Evolutionary conservation across 1,284 basidiomycete genomes (phyloP), one percentile per base, ranked within the genome.

Genomic region (Tranzscheliella williamsii): DNA sequence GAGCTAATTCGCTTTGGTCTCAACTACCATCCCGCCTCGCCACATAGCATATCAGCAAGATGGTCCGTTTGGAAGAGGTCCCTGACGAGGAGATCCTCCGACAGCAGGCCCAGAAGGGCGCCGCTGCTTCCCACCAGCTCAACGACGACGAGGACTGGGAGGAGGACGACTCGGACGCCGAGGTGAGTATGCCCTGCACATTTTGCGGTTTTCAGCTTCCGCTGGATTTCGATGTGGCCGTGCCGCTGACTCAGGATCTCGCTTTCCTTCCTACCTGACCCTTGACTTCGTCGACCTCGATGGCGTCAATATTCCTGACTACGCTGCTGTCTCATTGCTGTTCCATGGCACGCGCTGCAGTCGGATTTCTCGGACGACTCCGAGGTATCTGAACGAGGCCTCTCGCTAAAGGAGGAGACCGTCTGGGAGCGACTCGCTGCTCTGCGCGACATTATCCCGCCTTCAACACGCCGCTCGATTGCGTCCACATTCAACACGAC

Each of bases 381-480:
- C 8, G 67, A 70, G 3, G 72, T 74, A 6, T 50, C 57, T 5
- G 72, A 74, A 51, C 67, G 68, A 26, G 72, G 66, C 18, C 47
- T 74, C 12, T 47, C 62, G 4, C 30, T 73, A 7, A 42, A 49
- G 23, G 43, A 70, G 26, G 94, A 98, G 81, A 85, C 91, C n/a
- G 67, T 96, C 67, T 83, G 86, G 71, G 91, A 97, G 80, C 89
- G 94, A 53, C 72, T 98, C 73, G 83, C 85, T 50, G 94, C 94
- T 18, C 86, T 98, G 75, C 87, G 88, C 67, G 94, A 98, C 83
- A 96, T 98, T 74, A 86, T 98, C 8, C 88, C 92, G 2, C 93
- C 95, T 17, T 82, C 87, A 15, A 93, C 92, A 26, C 86, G 95
- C 57, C 85, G 88, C 65, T 81, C 81, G 66, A 85, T 97, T 58